phyloP scores from a whole-genome alignment of 495 filamentous ascomycete genomes.

The Aspergillus nanangensis region DNA sequence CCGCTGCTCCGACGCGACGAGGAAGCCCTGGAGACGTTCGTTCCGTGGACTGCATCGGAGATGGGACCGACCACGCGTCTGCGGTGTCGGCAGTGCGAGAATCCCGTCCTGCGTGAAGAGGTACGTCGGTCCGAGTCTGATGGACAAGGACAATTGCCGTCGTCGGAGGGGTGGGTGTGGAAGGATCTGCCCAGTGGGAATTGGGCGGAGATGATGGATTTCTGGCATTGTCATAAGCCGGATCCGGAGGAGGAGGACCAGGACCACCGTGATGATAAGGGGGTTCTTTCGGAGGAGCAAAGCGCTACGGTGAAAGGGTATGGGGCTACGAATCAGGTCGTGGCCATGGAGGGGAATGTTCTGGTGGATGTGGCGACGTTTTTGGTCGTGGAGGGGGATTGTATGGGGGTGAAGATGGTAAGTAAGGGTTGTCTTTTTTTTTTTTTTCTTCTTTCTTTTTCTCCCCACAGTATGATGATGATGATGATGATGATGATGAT shows the following conservation, averaged over 20 bases:
- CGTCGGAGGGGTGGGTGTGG: constrained; percentile 54
- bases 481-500: too few relatives aligned
- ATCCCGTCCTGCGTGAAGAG: constrained; percentile 24
- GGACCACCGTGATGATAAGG: too few relatives aligned
- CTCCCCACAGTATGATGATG: constrained; percentile 2
- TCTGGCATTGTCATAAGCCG: constrained; percentile 99
- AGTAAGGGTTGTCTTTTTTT: constrained; percentile 24
- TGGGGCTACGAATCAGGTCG: constrained; percentile 64
- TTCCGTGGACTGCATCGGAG: constrained; percentile 71
- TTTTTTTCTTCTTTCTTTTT: constrained; percentile 10
- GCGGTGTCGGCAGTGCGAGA: constrained; percentile 58
- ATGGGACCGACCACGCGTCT: constrained; percentile 52
- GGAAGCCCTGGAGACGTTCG: constrained; percentile 35
- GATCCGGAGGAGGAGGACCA: constrained; percentile 41
- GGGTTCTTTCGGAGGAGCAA: constrained; percentile 27
- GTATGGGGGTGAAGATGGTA: constrained; percentile 57
- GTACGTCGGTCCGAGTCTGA: too few relatives aligned
- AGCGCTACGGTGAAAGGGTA: constrained; percentile 62
- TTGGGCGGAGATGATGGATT: constrained; percentile 99
- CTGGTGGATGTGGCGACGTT: constrained; percentile 80
- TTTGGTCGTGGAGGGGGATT: constrained; percentile 62
- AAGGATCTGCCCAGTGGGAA: constrained; percentile 93
- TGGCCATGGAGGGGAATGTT: constrained; percentile 58
- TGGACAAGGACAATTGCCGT: too few relatives aligned
- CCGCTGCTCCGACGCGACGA: constrained; percentile 13